phyloP scores from a whole-genome alignment of 306 rosid genomes.

The Trichosanthes cucumerina region DNA sequence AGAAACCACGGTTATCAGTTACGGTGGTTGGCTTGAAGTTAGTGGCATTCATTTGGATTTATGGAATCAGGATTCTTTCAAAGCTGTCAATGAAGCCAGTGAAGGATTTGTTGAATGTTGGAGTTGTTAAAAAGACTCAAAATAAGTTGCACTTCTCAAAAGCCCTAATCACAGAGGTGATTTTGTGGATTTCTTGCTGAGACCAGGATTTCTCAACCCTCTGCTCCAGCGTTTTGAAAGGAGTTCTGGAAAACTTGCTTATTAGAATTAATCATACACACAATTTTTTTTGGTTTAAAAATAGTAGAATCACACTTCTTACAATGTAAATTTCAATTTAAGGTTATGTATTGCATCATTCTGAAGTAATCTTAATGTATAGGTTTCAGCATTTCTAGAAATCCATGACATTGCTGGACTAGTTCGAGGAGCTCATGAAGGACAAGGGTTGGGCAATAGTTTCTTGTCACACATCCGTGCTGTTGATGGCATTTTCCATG shows the following conservation, averaged over 20 bases:
- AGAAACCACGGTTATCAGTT: no score
- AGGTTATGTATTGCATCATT: background rate
- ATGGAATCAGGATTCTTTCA: background rate
- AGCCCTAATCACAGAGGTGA: background rate
- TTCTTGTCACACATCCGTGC: constrained; percentile 98
- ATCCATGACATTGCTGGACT: constrained; percentile 96
- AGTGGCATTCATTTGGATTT: no score
- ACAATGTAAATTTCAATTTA: background rate
- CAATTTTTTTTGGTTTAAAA: background rate
- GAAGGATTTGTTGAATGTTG: background rate
- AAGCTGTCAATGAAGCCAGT: background rate
- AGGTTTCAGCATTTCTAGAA: constrained; percentile 93
- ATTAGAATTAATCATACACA: background rate
- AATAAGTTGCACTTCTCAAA: background rate
- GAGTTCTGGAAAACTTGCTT: background rate
- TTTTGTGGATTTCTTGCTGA: background rate
- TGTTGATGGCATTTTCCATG: constrained; percentile 97
- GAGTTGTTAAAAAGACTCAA: background rate
- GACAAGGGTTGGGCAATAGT: constrained; percentile 96
- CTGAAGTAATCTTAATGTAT: constrained; percentile 11
- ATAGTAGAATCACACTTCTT: background rate
- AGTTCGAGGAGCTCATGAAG: constrained; percentile 95
- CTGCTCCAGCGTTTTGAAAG: background rate
- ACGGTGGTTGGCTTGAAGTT: no score
- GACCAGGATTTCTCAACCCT: background rate